A percentile compares a stretch with the other conserved stretches of the same genome.
Evolutionary conservation across 2,329 filamentous ascomycete species (phyloP).

Genomic region (Penicillium sp.): DNA sequence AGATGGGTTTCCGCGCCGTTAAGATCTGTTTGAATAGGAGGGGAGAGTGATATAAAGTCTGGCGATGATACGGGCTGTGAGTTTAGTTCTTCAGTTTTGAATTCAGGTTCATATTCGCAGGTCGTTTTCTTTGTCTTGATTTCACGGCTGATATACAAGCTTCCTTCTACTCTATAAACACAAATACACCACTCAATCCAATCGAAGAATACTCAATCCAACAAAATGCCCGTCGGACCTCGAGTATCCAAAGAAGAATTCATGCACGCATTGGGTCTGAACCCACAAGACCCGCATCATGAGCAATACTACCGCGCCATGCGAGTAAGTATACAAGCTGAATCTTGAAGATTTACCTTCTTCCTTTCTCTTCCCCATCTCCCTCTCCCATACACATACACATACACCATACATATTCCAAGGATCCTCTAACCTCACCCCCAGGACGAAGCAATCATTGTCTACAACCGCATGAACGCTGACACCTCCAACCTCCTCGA

Average conservation of each 20-base stretch:
- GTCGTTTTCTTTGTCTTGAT: background rate
- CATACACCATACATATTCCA: background rate
- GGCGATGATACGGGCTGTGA: background rate
- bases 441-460: constrained; percentile 45
- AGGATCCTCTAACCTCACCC: background rate
- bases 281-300: constrained; percentile 41
- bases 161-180: background rate
- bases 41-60: constrained; percentile 14
- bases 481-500: constrained; percentile 43
- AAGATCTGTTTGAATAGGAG: constrained; percentile 6
- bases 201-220: background rate
- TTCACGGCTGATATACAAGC: background rate
- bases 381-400: background rate
- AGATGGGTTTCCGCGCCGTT: constrained; percentile 4
- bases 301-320: constrained; percentile 46
- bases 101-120: background rate
- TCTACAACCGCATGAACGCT: constrained; percentile 44
- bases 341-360: background rate
- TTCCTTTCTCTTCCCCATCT: background rate
- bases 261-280: constrained; percentile 44
- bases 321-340: constrained; percentile 35
- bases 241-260: constrained; percentile 48
- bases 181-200: background rate
- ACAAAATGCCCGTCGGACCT: constrained; percentile 39
- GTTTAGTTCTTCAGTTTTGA: background rate